Evolutionary conservation across 164 flowering plant species (phyloP), one percentile per base, ranked within the genome.

Genomic region (Echeveria elegans): DNA sequence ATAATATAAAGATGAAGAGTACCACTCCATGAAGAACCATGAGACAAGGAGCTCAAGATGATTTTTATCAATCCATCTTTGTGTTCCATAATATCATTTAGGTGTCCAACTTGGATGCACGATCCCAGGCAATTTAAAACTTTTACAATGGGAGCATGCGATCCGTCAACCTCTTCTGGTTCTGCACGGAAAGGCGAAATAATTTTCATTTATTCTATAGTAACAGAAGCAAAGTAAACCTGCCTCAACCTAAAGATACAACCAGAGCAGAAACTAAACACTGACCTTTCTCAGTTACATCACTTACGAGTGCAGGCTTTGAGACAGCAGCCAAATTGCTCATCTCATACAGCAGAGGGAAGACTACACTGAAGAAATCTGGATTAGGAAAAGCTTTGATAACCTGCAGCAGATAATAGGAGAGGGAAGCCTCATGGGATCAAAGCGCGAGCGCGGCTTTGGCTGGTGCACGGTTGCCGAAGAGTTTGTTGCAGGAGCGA

Each of bases 1-100:
- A 19, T 34, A 3, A 26, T 6, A 63, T 36, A 63, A 60, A 36
- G 56, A n/a, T n/a, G n/a, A n/a, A 60, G 70, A 15, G 38, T 82
- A 91, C 99, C 97, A 69, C 82, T 83, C 97, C 97, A 91, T 23
- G 81, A 73, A 66, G 82, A 73, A 28, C 75, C 81, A 56, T 90
- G 85, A 11, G 86, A 79, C 24, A 91, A 69, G 58, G 83, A 79
- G 56, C 70, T 61, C 12, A 70, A 48, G 32, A 82, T 70, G 28
- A 88, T 73, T 71, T 80, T 72, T 60, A 85, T 70, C 73, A 94
- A 78, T 68, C 79, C 76, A 77, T 83, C 75, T 73, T 80, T 74
- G 64, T 82, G 92, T 29, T 81, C 80, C 63, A 91, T 66, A 60
- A 89, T 72, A 77, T 88, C 88, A 69, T 71, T 66, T 47, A 78